Percentiles rank a stretch among this genome's conserved stretches.
Conservation (phyloP, 768 basidiomycete genomes). For the Pholiota conissans region DNA sequence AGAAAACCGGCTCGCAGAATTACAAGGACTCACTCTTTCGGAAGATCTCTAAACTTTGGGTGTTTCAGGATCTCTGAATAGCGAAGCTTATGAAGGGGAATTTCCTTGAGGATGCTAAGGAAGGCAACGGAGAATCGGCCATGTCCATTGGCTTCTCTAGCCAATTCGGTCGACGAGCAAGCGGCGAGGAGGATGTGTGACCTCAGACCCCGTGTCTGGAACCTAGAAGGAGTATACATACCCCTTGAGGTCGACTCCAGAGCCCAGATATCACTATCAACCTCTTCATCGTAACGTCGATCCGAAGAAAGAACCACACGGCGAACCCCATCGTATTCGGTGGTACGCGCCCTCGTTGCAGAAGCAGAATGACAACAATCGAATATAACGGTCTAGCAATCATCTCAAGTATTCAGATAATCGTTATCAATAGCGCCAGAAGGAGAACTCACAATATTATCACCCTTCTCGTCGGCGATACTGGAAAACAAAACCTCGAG, state of each 20-base stretch:
- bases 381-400: conserved; percentile 12
- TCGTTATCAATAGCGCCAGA: not conserved
- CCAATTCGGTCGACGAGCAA: not conserved
- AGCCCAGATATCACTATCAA: not conserved
- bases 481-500: conserved; percentile 35
- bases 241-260: not conserved
- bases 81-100: not conserved
- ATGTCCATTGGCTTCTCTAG: not conserved
- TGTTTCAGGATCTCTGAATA: conserved; percentile 7
- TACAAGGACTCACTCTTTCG: conserved; percentile 1
- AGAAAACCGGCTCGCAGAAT: not conserved
- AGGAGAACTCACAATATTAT: conserved; percentile 42
- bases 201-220: not conserved
- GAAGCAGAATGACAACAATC: conserved; percentile 14
- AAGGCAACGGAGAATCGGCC: not conserved
- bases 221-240: not conserved
- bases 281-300: not conserved
- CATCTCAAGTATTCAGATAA: not conserved
- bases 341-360: conserved; percentile 9
- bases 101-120: not conserved
- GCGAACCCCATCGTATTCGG: not conserved
- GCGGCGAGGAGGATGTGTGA: conserved; percentile 13
- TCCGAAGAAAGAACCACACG: not conserved
- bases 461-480: conserved; percentile 50
- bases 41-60: not conserved